Percentiles rank a stretch among this genome's conserved stretches.
Evolutionary conservation across 1,284 basidiomycete genomes (phyloP).

Genomic region (Lentinula novae-zelandiae): DNA sequence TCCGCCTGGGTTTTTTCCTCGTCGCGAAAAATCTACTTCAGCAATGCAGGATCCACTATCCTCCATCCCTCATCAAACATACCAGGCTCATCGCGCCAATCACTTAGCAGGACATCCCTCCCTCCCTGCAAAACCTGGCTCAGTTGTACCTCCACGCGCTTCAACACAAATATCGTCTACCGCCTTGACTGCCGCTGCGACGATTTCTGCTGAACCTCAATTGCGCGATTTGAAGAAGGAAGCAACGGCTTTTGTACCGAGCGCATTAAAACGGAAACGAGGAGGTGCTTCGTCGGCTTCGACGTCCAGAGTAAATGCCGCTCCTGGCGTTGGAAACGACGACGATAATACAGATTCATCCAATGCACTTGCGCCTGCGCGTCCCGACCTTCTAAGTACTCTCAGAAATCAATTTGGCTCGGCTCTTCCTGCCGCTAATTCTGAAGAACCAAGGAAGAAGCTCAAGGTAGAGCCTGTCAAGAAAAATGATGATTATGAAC

Average conservation of each 20-base stretch:
- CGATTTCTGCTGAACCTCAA: conserved; percentile 78
- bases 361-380: conserved; percentile 29
- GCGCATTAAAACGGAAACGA: conserved; percentile 64
- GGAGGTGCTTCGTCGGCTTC: conserved; percentile 27
- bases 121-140: conserved; percentile 40
- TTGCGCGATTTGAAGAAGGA: conserved; percentile 91
- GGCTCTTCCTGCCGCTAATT: conserved; percentile 22
- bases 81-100: conserved; percentile 51
- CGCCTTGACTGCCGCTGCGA: conserved; percentile 46
- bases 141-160: conserved; percentile 12
- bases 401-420: conserved; percentile 58
- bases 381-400: conserved; percentile 64
- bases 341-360: conserved; percentile 25
- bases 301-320: conserved; percentile 56
- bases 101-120: conserved; percentile 30
- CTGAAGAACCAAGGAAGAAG: conserved; percentile 25
- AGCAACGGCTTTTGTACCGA: conserved; percentile 83
- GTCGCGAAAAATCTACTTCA: conserved; percentile 41
- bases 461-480: conserved; percentile 31
- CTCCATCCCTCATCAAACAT: conserved; percentile 61
- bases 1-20: conserved; percentile 59
- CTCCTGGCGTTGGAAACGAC: conserved; percentile 37
- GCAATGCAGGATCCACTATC: conserved; percentile 63
- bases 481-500: conserved; percentile 68
- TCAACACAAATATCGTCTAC: conserved; percentile 19